These are phyloP conservation scores for Aspergillus heteromorphus DNA, from an alignment of 495 filamentous ascomycete species.

Conservation along the genomic window DNA sequence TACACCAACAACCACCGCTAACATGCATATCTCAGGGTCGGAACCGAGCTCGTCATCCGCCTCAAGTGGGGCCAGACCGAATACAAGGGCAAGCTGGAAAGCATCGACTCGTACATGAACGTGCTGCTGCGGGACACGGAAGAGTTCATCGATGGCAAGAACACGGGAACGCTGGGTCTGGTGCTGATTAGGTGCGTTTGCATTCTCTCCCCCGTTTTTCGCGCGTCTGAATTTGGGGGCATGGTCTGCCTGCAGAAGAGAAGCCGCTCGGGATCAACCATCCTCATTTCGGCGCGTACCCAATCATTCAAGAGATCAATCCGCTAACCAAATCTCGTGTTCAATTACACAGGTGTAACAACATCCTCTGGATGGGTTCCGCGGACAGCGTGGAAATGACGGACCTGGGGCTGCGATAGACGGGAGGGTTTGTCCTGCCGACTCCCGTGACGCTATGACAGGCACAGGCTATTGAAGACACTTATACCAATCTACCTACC, in stretches of 20 bases:
- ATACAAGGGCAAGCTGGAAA: slow-evolving; percentile 87
- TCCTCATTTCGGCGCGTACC: not conserved
- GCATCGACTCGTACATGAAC: slow-evolving; percentile 98
- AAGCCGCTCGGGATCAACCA: not conserved
- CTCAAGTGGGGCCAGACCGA: slow-evolving; percentile 98
- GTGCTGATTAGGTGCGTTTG: slow-evolving; percentile 77
- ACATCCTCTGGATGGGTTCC: slow-evolving; percentile 83
- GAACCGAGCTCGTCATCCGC: slow-evolving; percentile 82
- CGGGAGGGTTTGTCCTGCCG: no score
- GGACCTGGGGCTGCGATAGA: slow-evolving; percentile 43
- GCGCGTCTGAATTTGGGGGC: no score
- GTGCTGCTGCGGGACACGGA: slow-evolving; percentile 83
- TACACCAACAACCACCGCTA: not conserved
- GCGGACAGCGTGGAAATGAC: slow-evolving; percentile 57
- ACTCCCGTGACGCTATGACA: not conserved
- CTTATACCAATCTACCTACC: slow-evolving; percentile 10
- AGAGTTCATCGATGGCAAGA: slow-evolving; percentile 87
- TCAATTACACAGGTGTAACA: slow-evolving; percentile 65
- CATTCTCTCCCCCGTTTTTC: not conserved
- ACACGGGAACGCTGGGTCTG: slow-evolving; percentile 75
- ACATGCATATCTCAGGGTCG: slow-evolving; percentile 54
- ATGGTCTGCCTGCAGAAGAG: no score
- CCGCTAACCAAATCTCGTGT: not conserved
- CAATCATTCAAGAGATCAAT: not conserved
- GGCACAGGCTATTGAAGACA: not conserved